phyloP scores from a whole-genome alignment of 306 rosid genomes.

The Dryas drummondii region DNA sequence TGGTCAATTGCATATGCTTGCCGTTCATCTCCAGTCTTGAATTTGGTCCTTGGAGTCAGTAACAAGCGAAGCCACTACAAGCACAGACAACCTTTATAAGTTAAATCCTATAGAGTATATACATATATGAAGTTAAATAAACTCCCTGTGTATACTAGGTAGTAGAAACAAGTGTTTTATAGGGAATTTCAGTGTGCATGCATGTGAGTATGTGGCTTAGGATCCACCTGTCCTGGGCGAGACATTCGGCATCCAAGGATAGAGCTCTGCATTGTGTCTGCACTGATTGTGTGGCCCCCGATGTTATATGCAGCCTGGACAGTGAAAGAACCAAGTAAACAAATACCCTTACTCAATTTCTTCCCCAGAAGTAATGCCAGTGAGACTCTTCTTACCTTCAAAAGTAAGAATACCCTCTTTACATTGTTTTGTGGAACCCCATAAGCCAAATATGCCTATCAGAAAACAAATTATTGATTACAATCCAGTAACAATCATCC shows the following conservation, averaged over 20 bases:
- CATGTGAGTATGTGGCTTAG: neutral
- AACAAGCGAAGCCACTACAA: slow-evolving; percentile 85
- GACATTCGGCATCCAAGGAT: slow-evolving; percentile 85
- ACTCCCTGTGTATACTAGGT: neutral
- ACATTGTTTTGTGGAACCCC: slow-evolving; percentile 92
- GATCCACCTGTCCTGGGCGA: slow-evolving; percentile 88
- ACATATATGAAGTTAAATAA: neutral
- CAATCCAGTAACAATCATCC: slow-evolving; percentile 17
- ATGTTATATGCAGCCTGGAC: slow-evolving; percentile 94
- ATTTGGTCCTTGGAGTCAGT: slow-evolving; percentile 62
- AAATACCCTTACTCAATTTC: neutral
- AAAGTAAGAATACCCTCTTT: slow-evolving; percentile 69
- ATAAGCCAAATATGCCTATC: slow-evolving; percentile 91
- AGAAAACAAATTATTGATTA: slow-evolving; percentile 31
- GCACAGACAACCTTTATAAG: slow-evolving; percentile 13
- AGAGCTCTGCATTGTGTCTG: slow-evolving; percentile 76
- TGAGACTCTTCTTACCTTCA: slow-evolving; percentile 60
- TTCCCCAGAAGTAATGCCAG: neutral
- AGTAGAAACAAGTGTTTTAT: neutral
- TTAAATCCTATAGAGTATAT: neutral
- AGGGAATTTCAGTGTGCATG: neutral
- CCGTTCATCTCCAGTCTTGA: slow-evolving; percentile 68
- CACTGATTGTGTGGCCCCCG: slow-evolving; percentile 85
- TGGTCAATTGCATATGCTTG: slow-evolving; percentile 57
- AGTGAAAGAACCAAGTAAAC: slow-evolving; percentile 28